phyloP scores from a whole-genome alignment of 139 green algal genomes.

The Tetraselmis striata region DNA sequence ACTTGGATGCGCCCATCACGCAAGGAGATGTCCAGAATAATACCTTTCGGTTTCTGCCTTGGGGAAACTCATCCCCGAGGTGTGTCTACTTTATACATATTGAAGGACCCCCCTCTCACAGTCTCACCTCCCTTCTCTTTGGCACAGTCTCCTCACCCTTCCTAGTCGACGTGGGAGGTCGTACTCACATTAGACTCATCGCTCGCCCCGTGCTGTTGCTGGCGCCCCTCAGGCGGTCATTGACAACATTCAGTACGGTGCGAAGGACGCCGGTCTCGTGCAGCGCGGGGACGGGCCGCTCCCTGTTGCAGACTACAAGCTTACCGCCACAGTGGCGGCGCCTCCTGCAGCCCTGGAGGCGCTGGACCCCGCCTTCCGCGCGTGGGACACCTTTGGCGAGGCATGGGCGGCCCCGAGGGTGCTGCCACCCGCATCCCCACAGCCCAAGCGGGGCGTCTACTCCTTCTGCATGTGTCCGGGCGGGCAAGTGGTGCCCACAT shows the following conservation, averaged over 20 bases:
- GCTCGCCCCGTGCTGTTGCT: too few species aligned
- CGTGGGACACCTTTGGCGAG: neutral
- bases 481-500: slow-evolving; percentile 60
- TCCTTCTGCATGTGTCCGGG: slow-evolving; percentile 89
- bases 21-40: too few species aligned
- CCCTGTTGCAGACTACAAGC: slow-evolving; percentile 74
- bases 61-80: too few species aligned
- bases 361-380: neutral
- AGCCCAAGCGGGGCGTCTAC: slow-evolving; percentile 45
- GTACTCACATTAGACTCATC: too few species aligned
- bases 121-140: too few species aligned
- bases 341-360: neutral
- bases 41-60: too few species aligned
- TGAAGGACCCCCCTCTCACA: too few species aligned
- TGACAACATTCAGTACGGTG: slow-evolving; percentile 60
- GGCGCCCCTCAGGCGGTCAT: slow-evolving; percentile 31
- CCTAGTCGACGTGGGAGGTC: too few species aligned
- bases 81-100: too few species aligned
- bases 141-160: too few species aligned
- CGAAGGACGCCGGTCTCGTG: slow-evolving; percentile 38
- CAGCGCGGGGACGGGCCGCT: slow-evolving; percentile 57
- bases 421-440: neutral
- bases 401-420: neutral
- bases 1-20: too few species aligned
- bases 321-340: slow-evolving; percentile 29